Base-by-base conservation (phyloP, 805 yeast species). In the Phaffomyces opuntiae region DNA sequence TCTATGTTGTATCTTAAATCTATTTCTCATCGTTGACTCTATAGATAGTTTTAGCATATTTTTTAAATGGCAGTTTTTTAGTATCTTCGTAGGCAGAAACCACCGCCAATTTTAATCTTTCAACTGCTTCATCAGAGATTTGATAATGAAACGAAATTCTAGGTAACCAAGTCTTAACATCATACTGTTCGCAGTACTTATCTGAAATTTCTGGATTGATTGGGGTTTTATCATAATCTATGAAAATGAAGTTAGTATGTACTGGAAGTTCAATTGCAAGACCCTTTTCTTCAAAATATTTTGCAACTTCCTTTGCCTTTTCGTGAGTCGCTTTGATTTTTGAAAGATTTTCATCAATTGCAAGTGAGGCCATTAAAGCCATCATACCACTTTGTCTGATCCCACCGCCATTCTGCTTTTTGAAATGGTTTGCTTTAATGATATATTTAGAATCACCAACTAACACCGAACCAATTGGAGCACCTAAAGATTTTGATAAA, bases 321-420 rank as follows among this genome's bases (percentile, higher is more conserved):
- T 60, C 61, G 56, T 81, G 86, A 17, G 80, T 68, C 37, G 60
- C 59, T 27, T 57, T 51, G 43, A 81, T 59, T 45, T 70, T 74
- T 43, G 77, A 71, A 29, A 77, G 68, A 60, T 86, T 86, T 49
- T 81, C 80, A 46, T 85, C 80, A 42, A 91, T 72, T 17, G 95
- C 95, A 41, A 73, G 71, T 8, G 71, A 63, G 2, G 96, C 96
- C 86, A 91, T 89, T 41, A 77, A 69, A 1, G 95, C 72, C 51
- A 90, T 69, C 59, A 86, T 63, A 41, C 97, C 97, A 39, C 85
- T 73, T 67, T 90, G 98, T 61, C 97, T 75, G 41, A 90, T 78
- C 49, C 96, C 96, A 54, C 97, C 97, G 60, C 98, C 98, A 53
- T 78, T 78, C 67, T 91, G 97, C 59, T 90, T 90, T 56, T 84